Conservation (phyloP, 225 moss, liverwort and hornwort genomes). For the Rhytidiadelphus loreus region DNA sequence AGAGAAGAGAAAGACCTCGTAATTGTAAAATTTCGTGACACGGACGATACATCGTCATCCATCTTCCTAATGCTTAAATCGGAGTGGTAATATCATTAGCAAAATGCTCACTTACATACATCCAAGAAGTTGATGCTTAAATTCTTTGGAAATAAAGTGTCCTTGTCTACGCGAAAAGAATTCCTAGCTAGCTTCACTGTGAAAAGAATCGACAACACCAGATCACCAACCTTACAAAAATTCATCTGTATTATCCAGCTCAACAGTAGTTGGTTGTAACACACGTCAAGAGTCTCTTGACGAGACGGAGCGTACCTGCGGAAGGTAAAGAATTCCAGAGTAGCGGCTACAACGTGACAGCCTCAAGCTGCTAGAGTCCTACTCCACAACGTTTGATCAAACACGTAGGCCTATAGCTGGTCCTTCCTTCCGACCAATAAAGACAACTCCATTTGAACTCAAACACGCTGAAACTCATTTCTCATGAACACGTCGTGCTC, state of each 20-base stretch:
- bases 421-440: background rate
- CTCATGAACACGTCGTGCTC: background rate
- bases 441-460: background rate
- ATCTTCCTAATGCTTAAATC: background rate
- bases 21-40: background rate
- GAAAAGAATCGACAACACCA: background rate
- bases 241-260: background rate
- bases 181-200: background rate
- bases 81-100: background rate
- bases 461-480: background rate
- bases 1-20: background rate
- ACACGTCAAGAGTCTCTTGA: background rate
- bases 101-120: background rate
- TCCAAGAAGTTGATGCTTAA: background rate
- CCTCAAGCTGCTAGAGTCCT: background rate
- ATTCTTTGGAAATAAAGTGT: background rate
- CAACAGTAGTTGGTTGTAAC: background rate
- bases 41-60: background rate
- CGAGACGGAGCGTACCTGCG: background rate
- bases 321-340: background rate
- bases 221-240: background rate
- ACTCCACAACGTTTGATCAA: background rate
- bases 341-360: background rate
- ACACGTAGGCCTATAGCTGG: background rate
- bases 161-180: background rate